Evolutionary conservation across 2,329 filamentous ascomycete genomes (phyloP).

Genomic region (Claviceps sorghi): DNA sequence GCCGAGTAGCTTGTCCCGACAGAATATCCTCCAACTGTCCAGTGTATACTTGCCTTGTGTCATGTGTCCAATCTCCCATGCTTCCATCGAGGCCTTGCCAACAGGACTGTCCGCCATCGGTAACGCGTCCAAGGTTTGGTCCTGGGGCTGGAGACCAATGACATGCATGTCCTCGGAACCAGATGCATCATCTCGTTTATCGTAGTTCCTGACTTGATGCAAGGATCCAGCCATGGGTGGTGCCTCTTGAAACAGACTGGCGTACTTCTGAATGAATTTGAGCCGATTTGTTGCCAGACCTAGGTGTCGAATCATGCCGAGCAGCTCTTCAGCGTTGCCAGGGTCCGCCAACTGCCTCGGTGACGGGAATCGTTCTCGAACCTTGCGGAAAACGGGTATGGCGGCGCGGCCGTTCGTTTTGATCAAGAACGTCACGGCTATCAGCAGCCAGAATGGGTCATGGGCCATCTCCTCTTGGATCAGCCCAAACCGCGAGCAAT

Average conservation of each 20-base stretch:
- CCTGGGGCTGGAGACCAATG: neutral
- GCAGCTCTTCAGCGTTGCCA: constrained; percentile 34
- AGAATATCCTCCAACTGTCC: constrained; percentile 91
- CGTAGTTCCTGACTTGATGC: constrained; percentile 37
- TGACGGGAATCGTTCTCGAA: constrained; percentile 56
- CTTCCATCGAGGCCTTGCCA: constrained; percentile 17
- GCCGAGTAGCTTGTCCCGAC: constrained; percentile 60
- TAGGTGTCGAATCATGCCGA: constrained; percentile 50
- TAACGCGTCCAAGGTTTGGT: neutral
- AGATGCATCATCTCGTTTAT: constrained; percentile 18
- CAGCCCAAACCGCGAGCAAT: constrained; percentile 53
- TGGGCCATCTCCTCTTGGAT: constrained; percentile 67
- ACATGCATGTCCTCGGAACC: neutral
- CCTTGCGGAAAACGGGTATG: constrained; percentile 57
- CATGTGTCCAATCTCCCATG: constrained; percentile 77
- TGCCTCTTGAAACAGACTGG: constrained; percentile 48
- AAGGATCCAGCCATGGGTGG: constrained; percentile 46
- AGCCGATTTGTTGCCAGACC: constrained; percentile 58
- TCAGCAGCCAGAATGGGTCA: constrained; percentile 64
- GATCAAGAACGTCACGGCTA: constrained; percentile 76
- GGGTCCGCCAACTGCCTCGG: constrained; percentile 44
- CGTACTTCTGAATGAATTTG: constrained; percentile 53
- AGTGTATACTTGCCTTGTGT: constrained; percentile 71
- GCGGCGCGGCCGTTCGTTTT: constrained; percentile 61
- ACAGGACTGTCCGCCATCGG: neutral